These are phyloP conservation scores for Astragalus membranaceus DNA, from an alignment of 306 rosid species.

Conservation along the genomic window DNA sequence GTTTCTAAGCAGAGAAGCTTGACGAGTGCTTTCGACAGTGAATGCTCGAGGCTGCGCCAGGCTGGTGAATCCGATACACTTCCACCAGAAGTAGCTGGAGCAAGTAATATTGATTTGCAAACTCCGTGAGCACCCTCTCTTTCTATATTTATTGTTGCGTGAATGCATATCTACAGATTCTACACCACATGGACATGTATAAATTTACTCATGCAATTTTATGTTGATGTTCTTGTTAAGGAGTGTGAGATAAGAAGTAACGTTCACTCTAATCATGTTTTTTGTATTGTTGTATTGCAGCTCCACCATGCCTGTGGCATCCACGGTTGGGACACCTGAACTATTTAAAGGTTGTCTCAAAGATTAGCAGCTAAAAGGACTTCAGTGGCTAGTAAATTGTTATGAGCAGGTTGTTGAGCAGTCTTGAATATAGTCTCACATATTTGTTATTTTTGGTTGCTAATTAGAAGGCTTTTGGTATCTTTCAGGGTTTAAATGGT, in stretches of 20 bases:
- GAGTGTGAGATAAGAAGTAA: constrained; percentile 12
- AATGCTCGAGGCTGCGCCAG: constrained; percentile 78
- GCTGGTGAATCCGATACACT: constrained; percentile 61
- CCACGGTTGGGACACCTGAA: constrained; percentile 88
- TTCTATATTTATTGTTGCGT: neutral
- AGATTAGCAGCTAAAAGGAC: constrained; percentile 94
- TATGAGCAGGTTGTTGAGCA: constrained; percentile 84
- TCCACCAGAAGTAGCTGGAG: constrained; percentile 79
- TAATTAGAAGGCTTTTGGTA: constrained; percentile 19
- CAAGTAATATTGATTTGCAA: constrained; percentile 87
- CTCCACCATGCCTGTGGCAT: constrained; percentile 96
- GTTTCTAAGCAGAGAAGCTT: constrained; percentile 82
- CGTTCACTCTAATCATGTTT: constrained; percentile 20
- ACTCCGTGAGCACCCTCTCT: constrained; percentile 63
- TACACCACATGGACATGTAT: neutral
- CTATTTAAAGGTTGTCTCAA: constrained; percentile 80
- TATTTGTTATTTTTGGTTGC: constrained; percentile 20
- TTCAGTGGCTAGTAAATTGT: constrained; percentile 98
- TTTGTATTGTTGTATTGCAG: constrained; percentile 44
- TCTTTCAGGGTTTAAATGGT: constrained; percentile 86
- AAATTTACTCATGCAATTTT: neutral
- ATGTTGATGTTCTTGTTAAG: neutral
- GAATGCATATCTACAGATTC: neutral
- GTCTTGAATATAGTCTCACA: neutral
- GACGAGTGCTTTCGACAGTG: constrained; percentile 81